Evolutionary conservation across 2,329 filamentous ascomycete genomes (phyloP).

Genomic region (Huntiella savannae): DNA sequence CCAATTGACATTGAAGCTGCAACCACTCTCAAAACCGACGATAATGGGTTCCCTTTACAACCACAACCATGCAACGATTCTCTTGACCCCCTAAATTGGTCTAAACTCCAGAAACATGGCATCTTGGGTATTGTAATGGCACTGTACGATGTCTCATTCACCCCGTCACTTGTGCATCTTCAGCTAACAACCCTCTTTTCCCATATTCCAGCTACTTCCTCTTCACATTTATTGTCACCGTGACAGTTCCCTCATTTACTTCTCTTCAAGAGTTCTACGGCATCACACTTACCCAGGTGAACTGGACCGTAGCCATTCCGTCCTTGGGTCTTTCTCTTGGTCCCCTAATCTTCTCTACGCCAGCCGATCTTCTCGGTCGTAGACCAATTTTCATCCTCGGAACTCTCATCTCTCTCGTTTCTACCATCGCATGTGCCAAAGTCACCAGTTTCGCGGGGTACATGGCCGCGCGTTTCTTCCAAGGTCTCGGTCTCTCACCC

Average conservation of each 20-base stretch:
- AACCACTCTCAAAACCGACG: slow-evolving; percentile 9
- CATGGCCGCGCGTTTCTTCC: slow-evolving; percentile 39
- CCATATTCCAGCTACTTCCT: slow-evolving; percentile 28
- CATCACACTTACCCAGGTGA: slow-evolving; percentile 27
- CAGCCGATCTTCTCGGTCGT: slow-evolving; percentile 31
- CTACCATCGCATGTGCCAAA: slow-evolving; percentile 19
- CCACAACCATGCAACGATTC: slow-evolving; percentile 21
- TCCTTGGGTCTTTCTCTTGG: slow-evolving; percentile 30
- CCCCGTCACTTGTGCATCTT: neutral
- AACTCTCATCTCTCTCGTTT: slow-evolving; percentile 18
- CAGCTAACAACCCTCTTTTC: neutral
- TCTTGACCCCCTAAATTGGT: slow-evolving; percentile 37
- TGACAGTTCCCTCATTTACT: slow-evolving; percentile 33
- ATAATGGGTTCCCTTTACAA: slow-evolving; percentile 20
- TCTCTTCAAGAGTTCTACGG: slow-evolving; percentile 27
- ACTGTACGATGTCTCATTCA: slow-evolving; percentile 19
- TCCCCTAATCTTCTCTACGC: slow-evolving; percentile 29
- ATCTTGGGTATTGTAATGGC: slow-evolving; percentile 34
- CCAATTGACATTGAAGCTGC: neutral
- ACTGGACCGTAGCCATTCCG: slow-evolving; percentile 35
- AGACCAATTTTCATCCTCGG: slow-evolving; percentile 28
- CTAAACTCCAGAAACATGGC: slow-evolving; percentile 25
- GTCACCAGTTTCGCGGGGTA: slow-evolving; percentile 26
- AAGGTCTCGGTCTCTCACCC: slow-evolving; percentile 35
- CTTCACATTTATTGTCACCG: slow-evolving; percentile 39